Conservation (phyloP, 176 grass and related monocot genomes). For the Lolium multiflorum region DNA sequence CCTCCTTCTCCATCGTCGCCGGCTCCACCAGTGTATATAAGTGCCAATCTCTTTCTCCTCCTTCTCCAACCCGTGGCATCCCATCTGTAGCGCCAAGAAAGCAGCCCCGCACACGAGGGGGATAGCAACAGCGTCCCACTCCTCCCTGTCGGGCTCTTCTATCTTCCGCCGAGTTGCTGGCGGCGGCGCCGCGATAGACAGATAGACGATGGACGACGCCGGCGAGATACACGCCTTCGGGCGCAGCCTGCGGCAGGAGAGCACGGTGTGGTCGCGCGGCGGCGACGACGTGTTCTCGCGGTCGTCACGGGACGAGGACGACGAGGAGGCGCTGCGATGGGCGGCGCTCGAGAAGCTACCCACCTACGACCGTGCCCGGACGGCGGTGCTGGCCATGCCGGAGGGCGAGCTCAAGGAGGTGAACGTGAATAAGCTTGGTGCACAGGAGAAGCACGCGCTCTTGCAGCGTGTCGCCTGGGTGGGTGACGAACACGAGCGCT, state of each 20-base stretch:
- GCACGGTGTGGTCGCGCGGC: slow-evolving; percentile 47
- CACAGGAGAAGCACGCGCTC: slow-evolving; percentile 57
- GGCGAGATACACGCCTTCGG: slow-evolving; percentile 55
- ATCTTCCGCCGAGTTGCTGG: not conserved
- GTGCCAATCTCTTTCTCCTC: slow-evolving; percentile 20
- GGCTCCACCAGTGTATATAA: slow-evolving; percentile 16
- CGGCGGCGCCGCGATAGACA: not conserved
- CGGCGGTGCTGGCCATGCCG: slow-evolving; percentile 59
- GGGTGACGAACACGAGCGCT: slow-evolving; percentile 58
- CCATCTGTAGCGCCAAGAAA: not conserved
- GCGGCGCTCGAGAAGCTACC: slow-evolving; percentile 74
- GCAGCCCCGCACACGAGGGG: not conserved
- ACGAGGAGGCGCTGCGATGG: slow-evolving; percentile 84
- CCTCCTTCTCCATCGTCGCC: not conserved
- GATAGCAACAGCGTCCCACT: not conserved
- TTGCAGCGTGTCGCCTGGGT: slow-evolving; percentile 54
- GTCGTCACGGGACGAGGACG: slow-evolving; percentile 54
- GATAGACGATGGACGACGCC: slow-evolving; percentile 55
- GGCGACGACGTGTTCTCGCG: slow-evolving; percentile 46
- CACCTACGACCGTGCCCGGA: slow-evolving; percentile 62
- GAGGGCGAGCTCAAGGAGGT: slow-evolving; percentile 64
- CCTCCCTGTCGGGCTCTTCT: not conserved
- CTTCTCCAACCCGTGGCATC: not conserved
- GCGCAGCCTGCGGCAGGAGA: slow-evolving; percentile 51
- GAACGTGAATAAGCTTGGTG: slow-evolving; percentile 53